Evolutionary conservation across 2,329 filamentous ascomycete genomes (phyloP).

Genomic region (Bimuria novae-zelandiae): DNA sequence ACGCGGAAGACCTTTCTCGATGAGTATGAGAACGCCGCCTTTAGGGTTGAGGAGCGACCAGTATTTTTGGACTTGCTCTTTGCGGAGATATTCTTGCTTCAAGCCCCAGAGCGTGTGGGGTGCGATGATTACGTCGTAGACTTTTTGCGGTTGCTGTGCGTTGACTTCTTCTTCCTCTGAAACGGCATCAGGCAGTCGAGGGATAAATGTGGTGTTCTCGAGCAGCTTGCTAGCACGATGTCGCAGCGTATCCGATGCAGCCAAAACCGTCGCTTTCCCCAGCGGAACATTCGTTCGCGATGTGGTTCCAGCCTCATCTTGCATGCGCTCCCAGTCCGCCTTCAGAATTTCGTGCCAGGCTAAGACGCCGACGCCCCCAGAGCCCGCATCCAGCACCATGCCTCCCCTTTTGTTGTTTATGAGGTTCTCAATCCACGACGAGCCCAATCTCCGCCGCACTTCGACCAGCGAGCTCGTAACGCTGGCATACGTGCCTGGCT

Average conservation of each 20-base stretch:
- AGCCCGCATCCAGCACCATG: conserved; percentile 74
- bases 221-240: conserved; percentile 76
- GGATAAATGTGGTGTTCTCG: conserved; percentile 88
- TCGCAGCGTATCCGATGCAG: conserved; percentile 74
- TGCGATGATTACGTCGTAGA: conserved; percentile 87
- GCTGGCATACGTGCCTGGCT: conserved; percentile 73
- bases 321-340: conserved; percentile 79
- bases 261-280: conserved; percentile 80
- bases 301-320: conserved; percentile 38
- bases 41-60: conserved; percentile 85
- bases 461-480: conserved; percentile 71
- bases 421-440: conserved; percentile 69
- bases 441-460: conserved; percentile 72
- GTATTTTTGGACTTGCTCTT: conserved; percentile 80
- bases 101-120: conserved; percentile 80
- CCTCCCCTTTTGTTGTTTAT: conserved; percentile 65
- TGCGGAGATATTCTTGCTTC: conserved; percentile 76
- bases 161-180: conserved; percentile 60
- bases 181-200: conserved; percentile 85
- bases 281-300: conserved; percentile 52
- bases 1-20: conserved; percentile 89
- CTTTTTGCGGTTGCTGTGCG: conserved; percentile 62
- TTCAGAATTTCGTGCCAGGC: conserved; percentile 79
- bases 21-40: conserved; percentile 81
- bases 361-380: conserved; percentile 71